Evolutionary conservation across 2,329 filamentous ascomycete genomes (phyloP), one percentile per base, ranked within the genome.

Genomic region (Sarocladium strictum): DNA sequence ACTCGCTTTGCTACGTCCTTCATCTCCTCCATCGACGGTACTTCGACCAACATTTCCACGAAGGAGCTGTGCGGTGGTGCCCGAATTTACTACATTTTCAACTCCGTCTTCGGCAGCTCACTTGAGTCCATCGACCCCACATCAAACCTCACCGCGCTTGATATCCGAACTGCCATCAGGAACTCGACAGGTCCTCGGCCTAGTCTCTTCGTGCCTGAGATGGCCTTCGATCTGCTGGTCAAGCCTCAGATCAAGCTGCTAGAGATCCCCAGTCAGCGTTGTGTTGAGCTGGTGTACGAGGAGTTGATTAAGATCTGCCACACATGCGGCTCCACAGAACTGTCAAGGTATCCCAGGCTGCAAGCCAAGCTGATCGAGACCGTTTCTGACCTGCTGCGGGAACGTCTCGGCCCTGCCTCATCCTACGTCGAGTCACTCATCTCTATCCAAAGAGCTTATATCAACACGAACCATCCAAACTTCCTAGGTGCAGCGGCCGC

Each of bases 291-390:
- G 54, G 94, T 99, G 2, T 99, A 99, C 69, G 94, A 99, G 69
- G 94, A 99, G 71, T 80, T 99, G 43, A 99, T 99, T 76, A 99
- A 99, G 74, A 97, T 99, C 62, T 97, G 94, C 73, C 94, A 99
- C 69, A 99, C 94, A 1, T 99, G 94, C 72, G 94, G 94, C 58
- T 97, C 91, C 2, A 95, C 89, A 15, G 94, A 99, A 70, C 83
- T 99, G 19, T 88, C 90, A 53, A 83, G 94, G 59, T 99, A 93
- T 69, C 94, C 94, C 12, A 84, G 94, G 58, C 77, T 99, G 53
- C 94, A 99, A 72, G 94, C 86, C 53, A 97, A 97, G 73, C 85
- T 99, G 41, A 99, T 99, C 59, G 94, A 99, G 72, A 93, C 97
- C 17, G 94, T 99, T 2, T 97, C 94, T 6, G 94, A 99, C 68